Conservation (phyloP, 495 filamentous ascomycete species). For the Penicillium coprophilum region DNA sequence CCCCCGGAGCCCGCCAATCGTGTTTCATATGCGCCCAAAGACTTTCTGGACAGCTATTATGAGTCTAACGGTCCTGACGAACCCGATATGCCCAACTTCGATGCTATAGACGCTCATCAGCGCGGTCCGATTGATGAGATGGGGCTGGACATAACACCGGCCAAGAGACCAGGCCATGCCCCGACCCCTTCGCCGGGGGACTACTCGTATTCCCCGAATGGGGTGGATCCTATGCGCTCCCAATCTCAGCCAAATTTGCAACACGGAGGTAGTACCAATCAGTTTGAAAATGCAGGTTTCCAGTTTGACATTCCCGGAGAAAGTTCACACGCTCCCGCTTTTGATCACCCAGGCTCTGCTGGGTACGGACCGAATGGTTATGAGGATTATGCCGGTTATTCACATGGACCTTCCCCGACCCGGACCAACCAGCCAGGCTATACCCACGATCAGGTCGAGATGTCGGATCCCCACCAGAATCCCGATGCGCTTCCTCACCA, state of each 20-base stretch:
- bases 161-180: conserved; percentile 19
- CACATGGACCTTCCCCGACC: conserved; percentile 27
- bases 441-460: conserved; percentile 18
- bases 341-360: conserved; percentile 35
- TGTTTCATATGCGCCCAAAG: conserved; percentile 33
- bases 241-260: conserved; percentile 70
- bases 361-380: conserved; percentile 18
- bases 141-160: conserved; percentile 39
- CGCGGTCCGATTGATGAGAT: conserved; percentile 51
- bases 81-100: conserved; percentile 72
- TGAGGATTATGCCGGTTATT: conserved; percentile 10
- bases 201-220: conserved; percentile 39
- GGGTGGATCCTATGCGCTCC: conserved; percentile 46
- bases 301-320: conserved; percentile 71
- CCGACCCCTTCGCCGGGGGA: conserved; percentile 25
- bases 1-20: conserved; percentile 24
- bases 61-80: conserved; percentile 34
- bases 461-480: conserved; percentile 40
- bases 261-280: conserved; percentile 52
- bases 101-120: conserved; percentile 49
- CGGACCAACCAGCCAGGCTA: conserved; percentile 25
- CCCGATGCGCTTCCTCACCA: conserved; percentile 71
- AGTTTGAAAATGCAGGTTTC: conserved; percentile 50
- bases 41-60: conserved; percentile 45
- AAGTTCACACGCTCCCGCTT: conserved; percentile 50